Evolutionary conservation across 2,329 filamentous ascomycete genomes (phyloP), one percentile per base, ranked within the genome.

Genomic region (Calonectria henricotiae): DNA sequence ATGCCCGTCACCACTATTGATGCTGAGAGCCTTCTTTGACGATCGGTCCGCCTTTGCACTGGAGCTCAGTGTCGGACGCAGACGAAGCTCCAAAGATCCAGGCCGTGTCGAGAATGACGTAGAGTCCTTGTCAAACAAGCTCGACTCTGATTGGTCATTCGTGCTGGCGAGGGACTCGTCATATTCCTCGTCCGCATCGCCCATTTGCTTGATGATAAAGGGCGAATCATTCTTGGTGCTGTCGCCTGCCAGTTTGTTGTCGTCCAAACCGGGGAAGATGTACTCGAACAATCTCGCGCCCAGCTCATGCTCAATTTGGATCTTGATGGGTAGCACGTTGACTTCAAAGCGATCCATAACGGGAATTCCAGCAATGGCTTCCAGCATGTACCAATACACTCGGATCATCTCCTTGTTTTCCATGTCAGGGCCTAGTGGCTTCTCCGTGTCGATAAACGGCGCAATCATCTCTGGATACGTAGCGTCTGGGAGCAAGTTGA

Each of bases 321-420:
- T 91, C 82, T 95, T 97, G 80, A 99, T 89, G 0, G 96, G 97
- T 81, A 97, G 95, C 23, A 99, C 85, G 66, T 95, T 94, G 66
- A 99, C 94, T 81, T 98, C 95, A 78, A 99, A 99, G 77, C 97
- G 93, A 76, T 98, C 96, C 87, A 99, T 94, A 37, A 99, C 95
- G 0, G 96, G 94, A 71, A 99, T 99, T 60, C 96, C 96, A 43
- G 96, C 96, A 81, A 99, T 98, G 8, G 96, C 95, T 83, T 99
- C 96, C 5, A 99, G 88, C 94, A 98, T 98, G 80, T 98, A 92
- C 94, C 97, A 99, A 80, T 97, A 96, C 13, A 99, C 94, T 39
- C 93, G 91, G 62, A 99, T 89, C 93, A 98, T 98, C 78, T 95
- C 94, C 54, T 89, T 88, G 71, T 93, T 90, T 37, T 87, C 81